Percentiles rank a stretch among this genome's conserved stretches.
Conservation (phyloP, 164 flowering plant genomes). For the grape (Vitis vinifera) region DNA sequence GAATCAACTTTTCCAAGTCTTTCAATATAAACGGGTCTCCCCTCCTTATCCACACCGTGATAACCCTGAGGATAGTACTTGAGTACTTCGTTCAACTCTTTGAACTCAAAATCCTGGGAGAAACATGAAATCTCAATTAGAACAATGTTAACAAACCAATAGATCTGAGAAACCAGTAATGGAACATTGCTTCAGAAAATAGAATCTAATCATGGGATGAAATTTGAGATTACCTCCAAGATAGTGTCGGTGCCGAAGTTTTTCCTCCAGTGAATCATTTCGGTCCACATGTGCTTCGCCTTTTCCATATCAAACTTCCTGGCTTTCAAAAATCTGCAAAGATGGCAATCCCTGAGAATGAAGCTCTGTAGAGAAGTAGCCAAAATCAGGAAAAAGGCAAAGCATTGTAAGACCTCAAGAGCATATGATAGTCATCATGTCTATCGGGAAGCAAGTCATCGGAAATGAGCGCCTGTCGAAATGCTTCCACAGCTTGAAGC, state of each 20-base stretch:
- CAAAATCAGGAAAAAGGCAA: background rate
- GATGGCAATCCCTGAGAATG: background rate
- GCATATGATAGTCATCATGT: slow-evolving; percentile 46
- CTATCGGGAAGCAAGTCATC: slow-evolving; percentile 44
- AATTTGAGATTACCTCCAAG: slow-evolving; percentile 43
- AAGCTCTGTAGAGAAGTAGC: background rate
- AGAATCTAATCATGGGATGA: background rate
- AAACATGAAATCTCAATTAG: slow-evolving; percentile 1
- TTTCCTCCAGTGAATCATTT: slow-evolving; percentile 86
- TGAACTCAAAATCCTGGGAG: slow-evolving; percentile 68
- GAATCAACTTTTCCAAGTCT: slow-evolving; percentile 66
- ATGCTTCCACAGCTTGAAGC: slow-evolving; percentile 40
- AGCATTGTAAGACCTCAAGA: slow-evolving; percentile 29
- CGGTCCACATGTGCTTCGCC: slow-evolving; percentile 77
- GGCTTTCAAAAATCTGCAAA: slow-evolving; percentile 71
- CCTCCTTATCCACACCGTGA: slow-evolving; percentile 86
- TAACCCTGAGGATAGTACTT: slow-evolving; percentile 73
- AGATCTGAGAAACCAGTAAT: too few relatives aligned
- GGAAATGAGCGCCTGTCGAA: slow-evolving; percentile 31
- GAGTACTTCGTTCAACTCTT: slow-evolving; percentile 62
- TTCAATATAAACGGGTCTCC: slow-evolving; percentile 81
- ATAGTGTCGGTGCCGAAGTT: slow-evolving; percentile 75
- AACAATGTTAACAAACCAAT: too few relatives aligned
- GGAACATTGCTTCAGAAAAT: too few relatives aligned
- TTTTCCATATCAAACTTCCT: slow-evolving; percentile 76